Conservation (phyloP, 2,329 filamentous ascomycete genomes). For the Aspergillus aculeatinus region DNA sequence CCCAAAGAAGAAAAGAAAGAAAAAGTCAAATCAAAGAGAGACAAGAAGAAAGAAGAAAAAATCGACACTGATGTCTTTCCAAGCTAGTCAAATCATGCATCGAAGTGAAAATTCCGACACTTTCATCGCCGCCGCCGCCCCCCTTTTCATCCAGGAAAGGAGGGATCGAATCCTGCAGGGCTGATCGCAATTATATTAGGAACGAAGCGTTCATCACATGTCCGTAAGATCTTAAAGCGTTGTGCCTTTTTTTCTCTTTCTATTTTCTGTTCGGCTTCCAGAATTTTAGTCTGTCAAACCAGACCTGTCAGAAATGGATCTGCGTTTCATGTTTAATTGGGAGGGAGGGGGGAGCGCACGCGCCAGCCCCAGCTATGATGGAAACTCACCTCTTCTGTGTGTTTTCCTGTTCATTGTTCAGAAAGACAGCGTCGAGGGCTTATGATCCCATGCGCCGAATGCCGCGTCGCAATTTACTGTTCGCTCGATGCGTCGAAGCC, state of each 20-base stretch:
- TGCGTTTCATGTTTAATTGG: neutral
- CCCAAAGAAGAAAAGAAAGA: neutral
- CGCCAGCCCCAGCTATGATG: neutral
- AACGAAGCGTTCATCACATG: neutral
- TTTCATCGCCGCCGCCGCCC: neutral
- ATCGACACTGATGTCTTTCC: neutral
- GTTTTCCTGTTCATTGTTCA: neutral
- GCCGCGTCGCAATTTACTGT: slow-evolving; percentile 12
- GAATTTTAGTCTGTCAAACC: neutral
- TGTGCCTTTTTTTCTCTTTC: neutral
- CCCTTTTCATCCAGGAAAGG: neutral
- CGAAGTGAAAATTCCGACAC: neutral
- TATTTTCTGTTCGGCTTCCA: neutral
- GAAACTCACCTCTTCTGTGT: neutral
- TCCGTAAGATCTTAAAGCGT: neutral
- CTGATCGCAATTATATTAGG: slow-evolving; percentile 3
- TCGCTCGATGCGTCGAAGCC: slow-evolving; percentile 1
- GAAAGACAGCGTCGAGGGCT: neutral
- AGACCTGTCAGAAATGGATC: slow-evolving; percentile 6
- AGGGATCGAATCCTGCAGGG: slow-evolving; percentile 1
- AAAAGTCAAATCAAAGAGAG: neutral
- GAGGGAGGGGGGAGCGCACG: too few species aligned
- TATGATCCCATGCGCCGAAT: slow-evolving; percentile 9
- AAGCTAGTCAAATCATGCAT: slow-evolving; percentile 8
- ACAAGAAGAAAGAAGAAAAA: neutral